phyloP scores from a whole-genome alignment of 345 rosid species.

The Salix dunnii region DNA sequence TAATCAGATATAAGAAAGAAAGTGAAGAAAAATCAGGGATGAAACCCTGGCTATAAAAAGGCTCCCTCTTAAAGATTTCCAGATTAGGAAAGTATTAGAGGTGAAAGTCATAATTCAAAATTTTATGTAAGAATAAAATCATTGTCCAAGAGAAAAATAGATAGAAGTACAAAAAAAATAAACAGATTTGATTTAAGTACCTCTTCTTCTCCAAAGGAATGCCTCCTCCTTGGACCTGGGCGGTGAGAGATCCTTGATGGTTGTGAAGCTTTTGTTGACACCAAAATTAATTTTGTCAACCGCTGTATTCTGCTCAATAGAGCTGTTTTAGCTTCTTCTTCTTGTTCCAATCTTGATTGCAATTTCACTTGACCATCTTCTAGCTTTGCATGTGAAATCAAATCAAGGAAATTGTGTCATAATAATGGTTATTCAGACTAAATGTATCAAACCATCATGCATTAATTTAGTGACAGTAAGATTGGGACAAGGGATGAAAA shows the following conservation, averaged over 20 bases:
- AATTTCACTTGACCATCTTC: slow-evolving; percentile 96
- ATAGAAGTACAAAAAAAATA: slow-evolving; percentile 4
- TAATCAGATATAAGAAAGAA: slow-evolving; percentile 19
- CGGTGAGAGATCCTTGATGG: slow-evolving; percentile 67
- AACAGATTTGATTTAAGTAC: slow-evolving; percentile 32
- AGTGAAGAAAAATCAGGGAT: slow-evolving; percentile 9
- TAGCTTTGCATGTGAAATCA: slow-evolving; percentile 53
- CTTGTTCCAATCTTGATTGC: slow-evolving; percentile 94
- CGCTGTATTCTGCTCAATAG: slow-evolving; percentile 90
- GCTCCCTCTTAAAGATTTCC: neutral
- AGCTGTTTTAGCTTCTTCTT: slow-evolving; percentile 99
- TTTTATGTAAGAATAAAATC: slow-evolving; percentile 1
- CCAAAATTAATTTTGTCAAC: slow-evolving; percentile 89
- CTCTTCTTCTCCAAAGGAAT: slow-evolving; percentile 99
- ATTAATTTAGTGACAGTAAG: neutral
- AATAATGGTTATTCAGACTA: neutral
- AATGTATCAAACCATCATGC: slow-evolving; percentile 3
- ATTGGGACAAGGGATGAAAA: neutral
- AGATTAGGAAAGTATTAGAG: neutral
- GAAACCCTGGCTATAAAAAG: neutral
- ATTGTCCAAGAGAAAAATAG: neutral
- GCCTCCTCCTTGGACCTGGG: slow-evolving; percentile 82
- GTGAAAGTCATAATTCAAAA: neutral
- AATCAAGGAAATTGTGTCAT: slow-evolving; percentile 15
- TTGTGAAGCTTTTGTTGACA: slow-evolving; percentile 83